A percentile compares a stretch with the other conserved stretches of the same genome.
These are phyloP conservation scores for Linnemannia hyalina DNA, from an alignment of 192 early-diverging fungal genomes.

Conservation along the genomic window DNA sequence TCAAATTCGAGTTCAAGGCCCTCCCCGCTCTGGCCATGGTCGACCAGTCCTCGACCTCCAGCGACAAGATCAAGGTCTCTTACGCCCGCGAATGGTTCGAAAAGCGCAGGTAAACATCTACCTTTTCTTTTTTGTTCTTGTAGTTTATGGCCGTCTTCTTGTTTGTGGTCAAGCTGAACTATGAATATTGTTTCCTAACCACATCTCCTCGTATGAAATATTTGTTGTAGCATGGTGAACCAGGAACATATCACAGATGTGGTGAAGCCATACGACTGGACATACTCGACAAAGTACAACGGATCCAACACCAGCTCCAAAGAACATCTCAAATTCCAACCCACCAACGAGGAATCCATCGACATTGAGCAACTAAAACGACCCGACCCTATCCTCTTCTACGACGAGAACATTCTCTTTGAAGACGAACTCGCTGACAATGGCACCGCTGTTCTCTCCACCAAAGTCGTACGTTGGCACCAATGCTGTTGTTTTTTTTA, in stretches of 20 bases:
- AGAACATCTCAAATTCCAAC: conserved; percentile 13
- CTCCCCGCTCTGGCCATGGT: conserved; percentile 82
- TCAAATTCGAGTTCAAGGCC: conserved; percentile 73
- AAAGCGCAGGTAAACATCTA: conserved; percentile 72
- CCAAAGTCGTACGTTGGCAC: conserved; percentile 74
- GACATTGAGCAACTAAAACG: conserved; percentile 81
- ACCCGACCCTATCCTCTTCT: conserved; percentile 92
- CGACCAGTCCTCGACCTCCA: conserved; percentile 74
- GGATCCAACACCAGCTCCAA: conserved; percentile 73
- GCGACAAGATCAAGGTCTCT: conserved; percentile 85
- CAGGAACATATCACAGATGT: conserved; percentile 82
- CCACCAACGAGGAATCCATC: conserved; percentile 63
- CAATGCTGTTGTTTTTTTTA: background rate
- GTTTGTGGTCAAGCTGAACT: background rate
- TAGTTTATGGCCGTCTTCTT: too few species aligned
- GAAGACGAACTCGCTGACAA: conserved; percentile 99
- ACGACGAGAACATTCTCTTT: conserved; percentile 93
- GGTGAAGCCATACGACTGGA: conserved; percentile 98
- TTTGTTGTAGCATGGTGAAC: conserved; percentile 56
- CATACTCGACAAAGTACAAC: conserved; percentile 86
- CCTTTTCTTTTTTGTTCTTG: background rate
- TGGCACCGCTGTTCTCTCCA: conserved; percentile 84
- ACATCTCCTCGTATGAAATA: background rate
- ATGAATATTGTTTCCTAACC: background rate
- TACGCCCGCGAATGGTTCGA: conserved; percentile 88